These are phyloP conservation scores for Aureobasidium melanogenum DNA, from an alignment of 2,329 filamentous ascomycete genomes.

Conservation along the genomic window DNA sequence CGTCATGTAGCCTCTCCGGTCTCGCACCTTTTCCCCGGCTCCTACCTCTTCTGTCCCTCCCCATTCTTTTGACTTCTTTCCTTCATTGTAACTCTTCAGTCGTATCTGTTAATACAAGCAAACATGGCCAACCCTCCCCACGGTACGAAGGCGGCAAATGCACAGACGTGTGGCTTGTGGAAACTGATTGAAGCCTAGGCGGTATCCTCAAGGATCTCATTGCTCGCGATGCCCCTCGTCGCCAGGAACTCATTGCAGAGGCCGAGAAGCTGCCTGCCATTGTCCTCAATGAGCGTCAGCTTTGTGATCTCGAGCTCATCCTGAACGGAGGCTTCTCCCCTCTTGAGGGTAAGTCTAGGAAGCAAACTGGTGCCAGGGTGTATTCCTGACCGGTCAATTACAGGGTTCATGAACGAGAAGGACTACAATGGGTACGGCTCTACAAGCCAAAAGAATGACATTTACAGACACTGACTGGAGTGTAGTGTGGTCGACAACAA, in stretches of 20 bases:
- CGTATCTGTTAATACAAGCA: background rate
- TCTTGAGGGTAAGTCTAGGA: conserved; percentile 67
- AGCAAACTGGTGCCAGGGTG: conserved; percentile 12
- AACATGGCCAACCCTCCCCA: conserved; percentile 44
- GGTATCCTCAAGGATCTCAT: conserved; percentile 97
- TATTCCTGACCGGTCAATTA: background rate
- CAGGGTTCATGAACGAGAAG: conserved; percentile 94
- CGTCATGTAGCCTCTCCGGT: background rate
- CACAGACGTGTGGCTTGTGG: conserved; percentile 1
- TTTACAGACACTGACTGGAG: conserved; percentile 22
- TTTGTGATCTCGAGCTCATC: conserved; percentile 95
- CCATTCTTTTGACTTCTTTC: conserved; percentile 7
- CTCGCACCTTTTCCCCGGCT: conserved; percentile 7
- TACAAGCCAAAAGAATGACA: background rate
- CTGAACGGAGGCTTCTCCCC: conserved; percentile 97
- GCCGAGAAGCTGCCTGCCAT: conserved; percentile 80
- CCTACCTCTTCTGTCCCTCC: background rate
- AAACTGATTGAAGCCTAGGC: conserved; percentile 40
- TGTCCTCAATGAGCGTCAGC: conserved; percentile 80
- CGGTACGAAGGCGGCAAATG: conserved; percentile 25
- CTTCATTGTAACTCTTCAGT: background rate
- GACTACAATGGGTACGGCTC: conserved; percentile 78
- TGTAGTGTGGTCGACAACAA: conserved; percentile 76
- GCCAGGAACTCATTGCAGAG: conserved; percentile 70
- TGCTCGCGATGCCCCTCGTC: conserved; percentile 78